These are phyloP conservation scores for Suillus brevipes DNA, from an alignment of 768 basidiomycete genomes.

Conservation along the genomic window DNA sequence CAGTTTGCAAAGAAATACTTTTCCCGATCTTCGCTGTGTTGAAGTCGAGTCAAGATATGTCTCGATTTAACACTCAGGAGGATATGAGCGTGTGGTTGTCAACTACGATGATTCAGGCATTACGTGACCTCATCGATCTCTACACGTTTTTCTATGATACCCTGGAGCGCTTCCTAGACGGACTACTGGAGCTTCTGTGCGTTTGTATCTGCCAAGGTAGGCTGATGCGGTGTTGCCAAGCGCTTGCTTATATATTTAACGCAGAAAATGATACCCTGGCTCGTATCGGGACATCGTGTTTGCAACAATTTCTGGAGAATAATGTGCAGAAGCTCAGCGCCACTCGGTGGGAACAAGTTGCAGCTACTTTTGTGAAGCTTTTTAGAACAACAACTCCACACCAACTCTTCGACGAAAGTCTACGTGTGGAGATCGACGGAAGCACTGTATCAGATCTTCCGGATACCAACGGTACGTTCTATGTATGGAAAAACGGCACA, in stretches of 20 bases:
- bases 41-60: constrained; percentile 88
- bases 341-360: constrained; percentile 87
- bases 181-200: constrained; percentile 88
- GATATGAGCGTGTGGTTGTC: constrained; percentile 99
- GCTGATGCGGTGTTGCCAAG: background rate
- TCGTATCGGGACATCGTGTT: constrained; percentile 94
- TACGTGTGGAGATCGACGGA: constrained; percentile 82
- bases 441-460: constrained; percentile 47
- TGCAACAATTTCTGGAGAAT: constrained; percentile 93
- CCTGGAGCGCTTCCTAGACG: constrained; percentile 86
- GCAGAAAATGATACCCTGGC: constrained; percentile 97
- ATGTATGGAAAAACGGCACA: background rate
- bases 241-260: constrained; percentile 10
- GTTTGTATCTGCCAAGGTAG: constrained; percentile 98
- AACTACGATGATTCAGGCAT: constrained; percentile 97
- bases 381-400: constrained; percentile 97
- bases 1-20: constrained; percentile 91
- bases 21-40: constrained; percentile 98
- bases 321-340: constrained; percentile 87
- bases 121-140: constrained; percentile 91
- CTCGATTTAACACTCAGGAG: constrained; percentile 93
- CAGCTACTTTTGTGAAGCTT: constrained; percentile 91
- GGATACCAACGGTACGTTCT: constrained; percentile 42
- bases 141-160: constrained; percentile 95
- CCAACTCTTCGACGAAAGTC: constrained; percentile 90